Percentiles rank a stretch among this genome's conserved stretches.
These are phyloP conservation scores for Vicia villosa DNA, from an alignment of 306 rosid species.

Conservation along the genomic window DNA sequence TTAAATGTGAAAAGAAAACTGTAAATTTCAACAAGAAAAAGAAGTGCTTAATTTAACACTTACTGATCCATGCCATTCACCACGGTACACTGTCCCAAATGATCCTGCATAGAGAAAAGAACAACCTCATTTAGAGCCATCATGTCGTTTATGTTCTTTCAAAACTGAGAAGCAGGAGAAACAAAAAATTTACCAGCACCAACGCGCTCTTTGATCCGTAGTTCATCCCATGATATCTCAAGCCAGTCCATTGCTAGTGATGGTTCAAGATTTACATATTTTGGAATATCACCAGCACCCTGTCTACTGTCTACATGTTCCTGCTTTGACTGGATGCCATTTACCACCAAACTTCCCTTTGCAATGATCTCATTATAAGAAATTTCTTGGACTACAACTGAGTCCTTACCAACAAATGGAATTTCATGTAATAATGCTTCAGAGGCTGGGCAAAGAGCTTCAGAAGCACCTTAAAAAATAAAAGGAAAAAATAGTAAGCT, in stretches of 20 bases:
- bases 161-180: slow-evolving; percentile 8
- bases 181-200: slow-evolving; percentile 81
- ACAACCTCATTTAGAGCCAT: slow-evolving; percentile 22
- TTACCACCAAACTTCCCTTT: slow-evolving; percentile 44
- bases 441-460: slow-evolving; percentile 42
- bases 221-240: slow-evolving; percentile 96
- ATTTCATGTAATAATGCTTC: slow-evolving; percentile 42
- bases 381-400: slow-evolving; percentile 44
- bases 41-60: slow-evolving; percentile 31
- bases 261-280: slow-evolving; percentile 81
- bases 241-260: slow-evolving; percentile 99
- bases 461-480: slow-evolving; percentile 46
- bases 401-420: slow-evolving; percentile 44
- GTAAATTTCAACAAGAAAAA: slow-evolving; percentile 2
- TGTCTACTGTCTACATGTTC: slow-evolving; percentile 52
- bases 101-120: slow-evolving; percentile 63
- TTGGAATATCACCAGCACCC: slow-evolving; percentile 54
- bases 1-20: slow-evolving; percentile 12
- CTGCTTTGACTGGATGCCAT: slow-evolving; percentile 43
- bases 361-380: slow-evolving; percentile 40
- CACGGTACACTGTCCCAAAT: slow-evolving; percentile 94
- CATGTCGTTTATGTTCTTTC: not conserved
- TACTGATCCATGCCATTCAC: slow-evolving; percentile 99
- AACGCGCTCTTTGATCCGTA: slow-evolving; percentile 83
- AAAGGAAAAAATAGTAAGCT: slow-evolving; percentile 45